These are phyloP conservation scores for Clonostachys byssicola DNA, from an alignment of 2,329 filamentous ascomycete genomes.

Conservation along the genomic window DNA sequence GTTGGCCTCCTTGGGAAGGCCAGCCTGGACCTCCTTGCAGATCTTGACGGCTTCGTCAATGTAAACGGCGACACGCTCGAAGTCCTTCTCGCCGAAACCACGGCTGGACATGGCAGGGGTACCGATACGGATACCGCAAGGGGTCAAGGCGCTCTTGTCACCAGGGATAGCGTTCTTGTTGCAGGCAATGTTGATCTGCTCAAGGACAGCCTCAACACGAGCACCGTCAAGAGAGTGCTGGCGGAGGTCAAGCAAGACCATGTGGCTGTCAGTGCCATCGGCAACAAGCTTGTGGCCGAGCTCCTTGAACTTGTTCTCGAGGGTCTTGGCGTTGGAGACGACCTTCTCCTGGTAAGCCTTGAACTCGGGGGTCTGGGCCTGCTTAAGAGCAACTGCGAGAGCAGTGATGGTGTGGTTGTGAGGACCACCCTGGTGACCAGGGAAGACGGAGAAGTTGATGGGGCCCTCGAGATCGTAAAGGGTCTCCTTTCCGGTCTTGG, in stretches of 20 bases:
- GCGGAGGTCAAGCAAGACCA: constrained; percentile 93
- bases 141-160: constrained; percentile 94
- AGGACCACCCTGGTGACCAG: constrained; percentile 95
- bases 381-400: constrained; percentile 89
- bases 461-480: constrained; percentile 91
- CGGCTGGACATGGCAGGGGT: constrained; percentile 96
- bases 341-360: constrained; percentile 92
- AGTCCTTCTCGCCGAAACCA: constrained; percentile 89
- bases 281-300: constrained; percentile 93
- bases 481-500: constrained; percentile 86
- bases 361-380: constrained; percentile 88
- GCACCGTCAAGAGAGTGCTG: constrained; percentile 85
- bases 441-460: constrained; percentile 99
- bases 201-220: constrained; percentile 90
- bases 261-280: constrained; percentile 95
- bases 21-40: constrained; percentile 79
- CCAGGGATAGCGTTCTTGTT: constrained; percentile 99
- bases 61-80: constrained; percentile 84
- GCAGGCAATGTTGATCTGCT: constrained; percentile 98
- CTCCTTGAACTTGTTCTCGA: constrained; percentile 79
- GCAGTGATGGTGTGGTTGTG: constrained; percentile 99
- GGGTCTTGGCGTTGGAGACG: constrained; percentile 85
- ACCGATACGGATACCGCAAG: constrained; percentile 91
- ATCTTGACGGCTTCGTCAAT: constrained; percentile 88
- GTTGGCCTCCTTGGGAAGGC: constrained; percentile 93